A percentile compares a stretch with the other conserved stretches of the same genome.
These are phyloP conservation scores for Boletales sp. DNA, from an alignment of 768 basidiomycete species.

Conservation along the genomic window DNA sequence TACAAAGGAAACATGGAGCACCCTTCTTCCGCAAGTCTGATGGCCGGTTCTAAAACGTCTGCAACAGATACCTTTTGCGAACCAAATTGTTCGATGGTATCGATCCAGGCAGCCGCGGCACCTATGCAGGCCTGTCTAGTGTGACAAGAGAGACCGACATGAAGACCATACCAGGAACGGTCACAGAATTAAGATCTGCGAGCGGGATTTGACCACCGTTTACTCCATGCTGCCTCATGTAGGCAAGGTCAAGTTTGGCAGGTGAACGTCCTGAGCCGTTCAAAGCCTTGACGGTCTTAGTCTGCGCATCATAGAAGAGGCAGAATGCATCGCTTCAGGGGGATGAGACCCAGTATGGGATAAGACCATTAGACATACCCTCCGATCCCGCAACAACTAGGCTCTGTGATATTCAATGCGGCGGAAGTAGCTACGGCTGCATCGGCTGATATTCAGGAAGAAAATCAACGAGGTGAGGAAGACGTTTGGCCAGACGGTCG, in stretches of 20 bases:
- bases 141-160: neutral
- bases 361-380: conserved; percentile 46
- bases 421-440: conserved; percentile 93
- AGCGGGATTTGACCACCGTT: conserved; percentile 66
- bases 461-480: neutral
- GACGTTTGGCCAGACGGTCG: neutral
- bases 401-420: conserved; percentile 90
- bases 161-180: conserved; percentile 60
- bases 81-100: conserved; percentile 80
- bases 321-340: conserved; percentile 79
- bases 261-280: conserved; percentile 94
- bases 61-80: conserved; percentile 58
- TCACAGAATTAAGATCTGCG: conserved; percentile 86
- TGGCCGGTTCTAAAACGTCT: conserved; percentile 86
- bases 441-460: conserved; percentile 53
- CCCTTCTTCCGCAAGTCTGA: conserved; percentile 90
- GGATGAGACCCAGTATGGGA: conserved; percentile 9
- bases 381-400: conserved; percentile 87
- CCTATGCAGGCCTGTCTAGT: conserved; percentile 42
- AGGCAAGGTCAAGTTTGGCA: conserved; percentile 69
- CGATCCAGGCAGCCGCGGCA: conserved; percentile 93
- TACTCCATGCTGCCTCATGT: conserved; percentile 67
- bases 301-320: conserved; percentile 83
- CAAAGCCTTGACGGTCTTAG: conserved; percentile 78
- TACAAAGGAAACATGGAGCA: conserved; percentile 26